Conservation (phyloP, 2,329 filamentous ascomycete genomes). For the Aspergillus intermedius region DNA sequence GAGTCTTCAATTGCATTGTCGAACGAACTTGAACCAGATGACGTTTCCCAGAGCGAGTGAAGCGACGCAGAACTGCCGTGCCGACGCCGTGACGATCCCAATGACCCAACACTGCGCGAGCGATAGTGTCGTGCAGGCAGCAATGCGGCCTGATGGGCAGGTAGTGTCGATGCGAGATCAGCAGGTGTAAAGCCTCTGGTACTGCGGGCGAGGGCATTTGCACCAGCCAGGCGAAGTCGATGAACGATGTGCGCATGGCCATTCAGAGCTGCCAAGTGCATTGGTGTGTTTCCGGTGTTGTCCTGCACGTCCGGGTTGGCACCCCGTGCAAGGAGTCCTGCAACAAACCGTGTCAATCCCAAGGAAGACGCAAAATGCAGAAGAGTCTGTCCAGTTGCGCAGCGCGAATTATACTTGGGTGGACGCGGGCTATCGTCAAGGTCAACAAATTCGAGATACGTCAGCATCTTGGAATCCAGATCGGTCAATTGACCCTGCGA, state of each 20-base stretch:
- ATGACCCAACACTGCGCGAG: conserved; percentile 57
- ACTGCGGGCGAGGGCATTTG: conserved; percentile 64
- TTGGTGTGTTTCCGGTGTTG: conserved; percentile 70
- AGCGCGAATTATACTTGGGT: conserved; percentile 60
- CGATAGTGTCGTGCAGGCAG: conserved; percentile 57
- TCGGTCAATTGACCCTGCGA: conserved; percentile 42
- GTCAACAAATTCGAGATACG: conserved; percentile 71
- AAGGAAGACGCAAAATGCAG: conserved; percentile 71
- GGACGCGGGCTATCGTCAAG: conserved; percentile 65
- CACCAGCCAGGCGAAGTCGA: conserved; percentile 65
- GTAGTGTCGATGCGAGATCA: conserved; percentile 62
- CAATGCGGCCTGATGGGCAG: conserved; percentile 58
- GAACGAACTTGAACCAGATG: conserved; percentile 40
- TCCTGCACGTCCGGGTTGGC: conserved; percentile 69
- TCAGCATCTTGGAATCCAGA: conserved; percentile 63
- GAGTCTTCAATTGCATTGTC: conserved; percentile 40
- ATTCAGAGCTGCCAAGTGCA: conserved; percentile 75
- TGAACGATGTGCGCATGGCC: conserved; percentile 69
- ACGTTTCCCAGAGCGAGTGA: conserved; percentile 59
- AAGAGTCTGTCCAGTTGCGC: conserved; percentile 68
- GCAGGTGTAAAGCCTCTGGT: conserved; percentile 63
- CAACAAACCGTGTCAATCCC: conserved; percentile 68
- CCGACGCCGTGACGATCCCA: conserved; percentile 49
- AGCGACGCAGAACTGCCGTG: conserved; percentile 61
- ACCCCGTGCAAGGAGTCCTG: conserved; percentile 69